phyloP scores from a whole-genome alignment of 768 basidiomycete genomes.

The Podaxis carcinomalis region DNA sequence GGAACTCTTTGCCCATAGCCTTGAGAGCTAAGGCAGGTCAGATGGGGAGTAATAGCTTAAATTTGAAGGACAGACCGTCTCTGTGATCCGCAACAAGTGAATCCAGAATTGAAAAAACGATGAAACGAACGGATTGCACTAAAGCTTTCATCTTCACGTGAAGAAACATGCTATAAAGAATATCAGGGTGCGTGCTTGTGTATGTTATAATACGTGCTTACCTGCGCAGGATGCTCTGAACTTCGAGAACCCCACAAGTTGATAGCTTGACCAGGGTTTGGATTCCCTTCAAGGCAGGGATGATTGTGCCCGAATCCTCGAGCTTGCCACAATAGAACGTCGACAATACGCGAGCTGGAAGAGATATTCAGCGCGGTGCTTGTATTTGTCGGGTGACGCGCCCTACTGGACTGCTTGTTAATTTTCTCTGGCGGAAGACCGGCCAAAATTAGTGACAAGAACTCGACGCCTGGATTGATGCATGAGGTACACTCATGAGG shows the following conservation, averaged over 20 bases:
- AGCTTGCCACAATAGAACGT: constrained; percentile 84
- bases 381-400: not conserved
- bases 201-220: not conserved
- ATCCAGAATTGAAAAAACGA: constrained; percentile 80
- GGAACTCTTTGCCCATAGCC: constrained; percentile 65
- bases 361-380: not conserved
- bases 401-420: constrained; percentile 78
- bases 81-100: constrained; percentile 67
- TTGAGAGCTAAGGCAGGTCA: constrained; percentile 52
- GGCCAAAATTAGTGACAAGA: constrained; percentile 70
- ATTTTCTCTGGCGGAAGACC: constrained; percentile 57
- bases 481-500: not conserved
- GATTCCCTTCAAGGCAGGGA: constrained; percentile 78
- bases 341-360: constrained; percentile 73
- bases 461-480: constrained; percentile 62
- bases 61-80: constrained; percentile 40
- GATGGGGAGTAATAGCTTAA: not conserved
- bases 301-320: constrained; percentile 79
- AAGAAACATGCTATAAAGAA: constrained; percentile 53
- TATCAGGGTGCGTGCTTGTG: not conserved
- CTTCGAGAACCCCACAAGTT: constrained; percentile 40
- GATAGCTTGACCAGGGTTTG: constrained; percentile 59
- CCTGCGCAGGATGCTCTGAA: constrained; percentile 10
- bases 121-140: constrained; percentile 76
- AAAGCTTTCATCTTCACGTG: constrained; percentile 81